Conservation (phyloP, 306 rosid species). For the Dicorynia guianensis region DNA sequence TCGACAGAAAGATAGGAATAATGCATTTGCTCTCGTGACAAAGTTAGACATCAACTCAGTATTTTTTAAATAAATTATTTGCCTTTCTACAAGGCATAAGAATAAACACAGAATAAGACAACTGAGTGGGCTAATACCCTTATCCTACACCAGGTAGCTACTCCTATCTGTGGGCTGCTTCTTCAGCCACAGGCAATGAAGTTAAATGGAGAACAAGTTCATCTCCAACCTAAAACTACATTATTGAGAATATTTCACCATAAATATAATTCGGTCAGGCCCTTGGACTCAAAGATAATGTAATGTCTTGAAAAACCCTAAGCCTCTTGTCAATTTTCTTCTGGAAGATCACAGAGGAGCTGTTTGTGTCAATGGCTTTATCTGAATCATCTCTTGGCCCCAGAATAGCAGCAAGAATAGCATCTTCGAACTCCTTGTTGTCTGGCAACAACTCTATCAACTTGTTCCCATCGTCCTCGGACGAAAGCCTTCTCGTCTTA, state of each 20-base stretch:
- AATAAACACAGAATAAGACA: slow-evolving; percentile 17
- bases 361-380: slow-evolving; percentile 28
- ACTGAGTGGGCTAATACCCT: slow-evolving; percentile 6
- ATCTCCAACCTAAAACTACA: slow-evolving; percentile 74
- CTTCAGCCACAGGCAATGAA: slow-evolving; percentile 36
- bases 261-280: slow-evolving; percentile 51
- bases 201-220: slow-evolving; percentile 94
- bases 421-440: slow-evolving; percentile 87
- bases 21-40: neutral
- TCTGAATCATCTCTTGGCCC: slow-evolving; percentile 53
- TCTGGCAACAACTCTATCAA: slow-evolving; percentile 67
- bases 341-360: slow-evolving; percentile 31
- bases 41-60: neutral
- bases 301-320: slow-evolving; percentile 84
- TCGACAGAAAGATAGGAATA: neutral
- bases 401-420: slow-evolving; percentile 78
- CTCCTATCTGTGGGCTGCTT: slow-evolving; percentile 9
- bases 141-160: slow-evolving; percentile 29
- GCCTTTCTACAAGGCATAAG: slow-evolving; percentile 48
- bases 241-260: slow-evolving; percentile 33
- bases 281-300: slow-evolving; percentile 89
- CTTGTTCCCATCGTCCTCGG: slow-evolving; percentile 54
- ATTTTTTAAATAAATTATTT: slow-evolving; percentile 39
- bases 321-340: slow-evolving; percentile 85
- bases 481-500: slow-evolving; percentile 69